Evolutionary conservation across 192 early-diverging fungal genomes (phyloP).

Genomic region (Martensiomyces pterosporus): DNA sequence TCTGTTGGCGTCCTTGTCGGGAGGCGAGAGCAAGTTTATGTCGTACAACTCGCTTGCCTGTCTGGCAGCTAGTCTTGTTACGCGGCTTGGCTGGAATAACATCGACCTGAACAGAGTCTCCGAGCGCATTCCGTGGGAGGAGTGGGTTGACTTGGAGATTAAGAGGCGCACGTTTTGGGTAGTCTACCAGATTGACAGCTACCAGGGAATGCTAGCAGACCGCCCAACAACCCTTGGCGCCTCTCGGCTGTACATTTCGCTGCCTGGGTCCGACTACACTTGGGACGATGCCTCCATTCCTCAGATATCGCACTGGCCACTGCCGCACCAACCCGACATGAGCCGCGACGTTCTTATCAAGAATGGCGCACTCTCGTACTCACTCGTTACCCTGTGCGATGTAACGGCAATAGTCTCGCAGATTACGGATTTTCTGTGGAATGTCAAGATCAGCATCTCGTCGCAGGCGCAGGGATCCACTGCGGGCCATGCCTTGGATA

Average conservation of each 20-base stretch:
- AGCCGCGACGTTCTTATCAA: constrained; percentile 8
- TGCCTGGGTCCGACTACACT: constrained; percentile 32
- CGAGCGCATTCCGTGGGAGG: constrained; percentile 19
- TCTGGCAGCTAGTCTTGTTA: constrained; percentile 27
- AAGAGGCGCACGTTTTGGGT: constrained; percentile 49
- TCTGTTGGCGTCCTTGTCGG: constrained; percentile 28
- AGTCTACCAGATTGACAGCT: constrained; percentile 47
- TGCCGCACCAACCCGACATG: constrained; percentile 23
- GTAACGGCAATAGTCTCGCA: constrained; percentile 26
- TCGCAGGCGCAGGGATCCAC: constrained; percentile 5
- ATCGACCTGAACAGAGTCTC: constrained; percentile 28
- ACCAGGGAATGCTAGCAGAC: constrained; percentile 42
- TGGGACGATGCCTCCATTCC: constrained; percentile 47
- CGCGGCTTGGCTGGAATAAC: constrained; percentile 39
- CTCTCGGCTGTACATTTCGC: constrained; percentile 26
- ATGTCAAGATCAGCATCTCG: constrained; percentile 19
- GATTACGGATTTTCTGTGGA: constrained; percentile 41
- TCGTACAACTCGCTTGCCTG: constrained; percentile 37
- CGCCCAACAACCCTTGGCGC: constrained; percentile 38
- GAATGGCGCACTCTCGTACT: constrained; percentile 36
- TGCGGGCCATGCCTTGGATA: constrained; percentile 1
- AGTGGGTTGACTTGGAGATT: constrained; percentile 36
- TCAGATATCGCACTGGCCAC: constrained; percentile 36
- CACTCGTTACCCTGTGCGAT: constrained; percentile 35
- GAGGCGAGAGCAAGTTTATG: constrained; percentile 37